Evolutionary conservation across 352 stramenopile species (phyloP).

Genomic region (Globisporangium polare): DNA sequence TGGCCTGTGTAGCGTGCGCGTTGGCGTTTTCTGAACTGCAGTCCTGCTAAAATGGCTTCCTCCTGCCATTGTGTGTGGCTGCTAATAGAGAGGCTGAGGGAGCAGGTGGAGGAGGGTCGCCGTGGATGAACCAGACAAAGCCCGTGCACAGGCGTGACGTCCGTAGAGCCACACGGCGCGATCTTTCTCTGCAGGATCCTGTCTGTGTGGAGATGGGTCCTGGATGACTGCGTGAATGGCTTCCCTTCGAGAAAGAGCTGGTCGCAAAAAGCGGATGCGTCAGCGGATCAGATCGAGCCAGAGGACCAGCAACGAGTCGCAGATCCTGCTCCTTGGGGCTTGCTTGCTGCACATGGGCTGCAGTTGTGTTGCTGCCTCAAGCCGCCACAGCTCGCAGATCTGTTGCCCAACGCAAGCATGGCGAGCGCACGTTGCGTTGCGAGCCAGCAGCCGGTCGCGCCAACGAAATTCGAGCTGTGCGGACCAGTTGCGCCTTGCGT

Average conservation of each 20-base stretch:
- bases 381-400: no score
- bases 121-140: no score
- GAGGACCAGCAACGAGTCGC: background rate
- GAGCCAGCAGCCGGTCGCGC: background rate
- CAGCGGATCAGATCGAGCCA: background rate
- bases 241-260: background rate
- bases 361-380: no score
- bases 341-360: no score
- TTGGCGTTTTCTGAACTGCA: no score
- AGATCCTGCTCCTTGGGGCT: background rate
- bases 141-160: background rate
- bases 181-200: background rate
- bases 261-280: no score
- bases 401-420: no score
- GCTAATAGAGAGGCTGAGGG: background rate
- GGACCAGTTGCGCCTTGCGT: background rate
- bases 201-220: background rate
- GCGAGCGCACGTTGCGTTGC: background rate
- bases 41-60: no score
- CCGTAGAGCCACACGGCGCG: background rate
- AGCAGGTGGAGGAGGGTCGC: background rate
- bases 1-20: no score
- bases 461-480: background rate
- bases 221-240: background rate
- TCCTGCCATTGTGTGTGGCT: background rate